Base-by-base conservation (phyloP, 139 green algal species). In the Chlorella sp. region DNA sequence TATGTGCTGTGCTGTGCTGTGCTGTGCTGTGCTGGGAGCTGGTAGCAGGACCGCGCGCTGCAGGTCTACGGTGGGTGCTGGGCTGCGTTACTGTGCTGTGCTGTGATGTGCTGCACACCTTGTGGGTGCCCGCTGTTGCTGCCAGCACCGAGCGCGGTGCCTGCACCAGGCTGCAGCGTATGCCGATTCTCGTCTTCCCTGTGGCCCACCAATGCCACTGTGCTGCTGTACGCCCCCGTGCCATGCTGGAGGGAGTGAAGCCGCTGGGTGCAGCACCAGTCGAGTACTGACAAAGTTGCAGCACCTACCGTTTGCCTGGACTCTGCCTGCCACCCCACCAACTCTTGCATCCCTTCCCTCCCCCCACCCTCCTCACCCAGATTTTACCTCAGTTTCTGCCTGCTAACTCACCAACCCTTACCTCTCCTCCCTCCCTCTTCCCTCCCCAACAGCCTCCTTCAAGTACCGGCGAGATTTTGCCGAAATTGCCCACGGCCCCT, bases 381-480 rank as follows among this genome's bases (percentile, higher is more conserved):
- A 39, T 4, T 39, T 9, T 37, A 7, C 1, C 3, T 26, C 30
- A 3, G 12, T 12, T 39, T 39, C 71, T 16, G 21, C 71, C 7
- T 26, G 3, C 71, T 26, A 22, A 16, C 30, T 79, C 71, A 7
- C n/a, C 71, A 39, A 36, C 64, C 64, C 64, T 14, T 71, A 28
- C 64, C 2, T 18, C 82, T 1, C 0, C 34, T 9, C 24, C 32
- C 60, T 53, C 53, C 30, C 32, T 36, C n/a, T 36, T 12, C 32
- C 12, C 30, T 21, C 5, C 18, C 48, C 83, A 73, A 78, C 88
- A 91, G 92, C 86, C 39, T 94, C 91, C 0, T 95, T 93, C 86
- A 94, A 91, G 28, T 90, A 91, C 57, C 84, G 92, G 2, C 78
- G 92, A 7, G 92, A 95, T 83, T 87, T 93, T 81, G 81, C 90